phyloP scores from a whole-genome alignment of 2,329 filamentous ascomycete species.

The Ceratocystis colombiana region DNA sequence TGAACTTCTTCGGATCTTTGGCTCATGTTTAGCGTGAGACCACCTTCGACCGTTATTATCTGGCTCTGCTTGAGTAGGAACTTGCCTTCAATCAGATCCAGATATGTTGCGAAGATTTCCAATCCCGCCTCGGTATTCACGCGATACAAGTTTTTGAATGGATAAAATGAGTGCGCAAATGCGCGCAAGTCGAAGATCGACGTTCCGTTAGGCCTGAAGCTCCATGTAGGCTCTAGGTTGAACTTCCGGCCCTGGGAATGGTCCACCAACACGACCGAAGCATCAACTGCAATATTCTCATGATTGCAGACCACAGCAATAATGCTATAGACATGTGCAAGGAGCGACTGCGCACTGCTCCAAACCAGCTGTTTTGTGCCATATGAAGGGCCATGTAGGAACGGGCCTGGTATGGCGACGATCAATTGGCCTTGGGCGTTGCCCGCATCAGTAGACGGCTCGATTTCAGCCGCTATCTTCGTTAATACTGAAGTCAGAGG shows the following conservation, averaged over 20 bases:
- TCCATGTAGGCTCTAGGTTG: constrained; percentile 32
- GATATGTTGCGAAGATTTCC: constrained; percentile 43
- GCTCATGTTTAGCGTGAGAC: constrained; percentile 32
- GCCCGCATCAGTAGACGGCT: neutral
- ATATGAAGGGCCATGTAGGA: constrained; percentile 44
- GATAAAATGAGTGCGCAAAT: constrained; percentile 44
- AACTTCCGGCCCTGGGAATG: constrained; percentile 38
- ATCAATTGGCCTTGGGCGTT: constrained; percentile 32
- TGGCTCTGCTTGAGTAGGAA: constrained; percentile 43
- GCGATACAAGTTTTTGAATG: constrained; percentile 57
- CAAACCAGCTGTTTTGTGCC: constrained; percentile 50
- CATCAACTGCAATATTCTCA: constrained; percentile 50
- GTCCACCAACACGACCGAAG: constrained; percentile 63
- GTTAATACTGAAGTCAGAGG: constrained; percentile 47
- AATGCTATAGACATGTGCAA: constrained; percentile 70
- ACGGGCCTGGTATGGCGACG: constrained; percentile 52
- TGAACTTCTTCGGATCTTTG: neutral
- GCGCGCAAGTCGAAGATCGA: constrained; percentile 41
- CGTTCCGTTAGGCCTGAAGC: constrained; percentile 39
- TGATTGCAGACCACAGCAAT: constrained; percentile 61
- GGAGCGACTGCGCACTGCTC: constrained; percentile 57
- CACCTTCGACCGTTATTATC: constrained; percentile 43
- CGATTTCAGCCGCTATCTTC: constrained; percentile 29
- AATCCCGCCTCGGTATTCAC: constrained; percentile 56
- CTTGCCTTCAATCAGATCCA: constrained; percentile 39